Percentiles rank a stretch among this genome's conserved stretches.
These are phyloP conservation scores for Pseudogymnoascus pannorum DNA, from an alignment of 2,329 filamentous ascomycete species.

Conservation along the genomic window DNA sequence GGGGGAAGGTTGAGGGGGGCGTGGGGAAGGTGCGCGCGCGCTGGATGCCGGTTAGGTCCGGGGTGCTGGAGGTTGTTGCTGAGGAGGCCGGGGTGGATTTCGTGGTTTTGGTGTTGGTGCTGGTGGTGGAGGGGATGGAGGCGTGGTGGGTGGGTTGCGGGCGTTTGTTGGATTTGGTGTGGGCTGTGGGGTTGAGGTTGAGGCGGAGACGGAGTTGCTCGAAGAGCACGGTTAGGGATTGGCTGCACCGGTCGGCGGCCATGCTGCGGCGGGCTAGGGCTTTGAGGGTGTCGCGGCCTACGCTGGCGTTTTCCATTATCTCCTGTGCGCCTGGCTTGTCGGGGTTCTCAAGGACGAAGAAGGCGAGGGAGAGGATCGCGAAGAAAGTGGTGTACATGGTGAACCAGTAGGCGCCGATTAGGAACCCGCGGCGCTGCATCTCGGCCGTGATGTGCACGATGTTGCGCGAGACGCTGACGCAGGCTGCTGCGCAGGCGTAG, in stretches of 20 bases:
- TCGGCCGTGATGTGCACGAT: constrained; percentile 75
- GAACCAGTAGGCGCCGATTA: constrained; percentile 84
- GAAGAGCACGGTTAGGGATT: constrained; percentile 13
- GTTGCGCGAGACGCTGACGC: constrained; percentile 54
- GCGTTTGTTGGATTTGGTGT: background rate
- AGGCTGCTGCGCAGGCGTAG: constrained; percentile 64
- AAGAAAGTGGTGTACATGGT: constrained; percentile 80
- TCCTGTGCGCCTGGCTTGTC: constrained; percentile 68
- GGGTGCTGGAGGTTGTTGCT: background rate
- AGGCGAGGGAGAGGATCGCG: constrained; percentile 69
- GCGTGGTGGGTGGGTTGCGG: background rate
- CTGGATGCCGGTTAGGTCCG: background rate
- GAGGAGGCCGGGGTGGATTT: no score
- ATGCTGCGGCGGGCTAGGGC: constrained; percentile 75
- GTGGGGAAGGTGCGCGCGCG: background rate
- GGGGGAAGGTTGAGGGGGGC: background rate
- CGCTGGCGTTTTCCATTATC: constrained; percentile 75
- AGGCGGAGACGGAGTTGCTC: background rate
- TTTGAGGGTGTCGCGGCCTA: constrained; percentile 75
- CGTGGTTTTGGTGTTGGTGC: background rate
- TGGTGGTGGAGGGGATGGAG: background rate
- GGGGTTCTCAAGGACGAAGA: constrained; percentile 74
- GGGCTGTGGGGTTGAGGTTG: background rate
- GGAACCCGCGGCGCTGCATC: constrained; percentile 64
- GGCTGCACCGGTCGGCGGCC: constrained; percentile 78